phyloP scores from a whole-genome alignment of 2,329 filamentous ascomycete genomes.

The Grosmannia serpens region DNA sequence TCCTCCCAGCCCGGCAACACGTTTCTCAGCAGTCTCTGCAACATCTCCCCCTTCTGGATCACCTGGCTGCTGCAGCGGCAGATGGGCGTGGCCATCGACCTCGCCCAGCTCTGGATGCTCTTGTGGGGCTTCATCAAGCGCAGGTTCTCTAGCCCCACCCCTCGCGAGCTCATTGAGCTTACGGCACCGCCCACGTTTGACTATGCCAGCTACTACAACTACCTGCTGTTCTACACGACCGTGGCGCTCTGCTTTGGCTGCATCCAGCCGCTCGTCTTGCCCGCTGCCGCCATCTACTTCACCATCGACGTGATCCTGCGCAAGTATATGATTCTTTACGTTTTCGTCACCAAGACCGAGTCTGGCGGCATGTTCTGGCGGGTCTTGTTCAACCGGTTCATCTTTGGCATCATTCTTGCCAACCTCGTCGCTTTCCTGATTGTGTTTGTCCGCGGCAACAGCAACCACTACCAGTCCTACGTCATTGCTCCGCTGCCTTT shows the following conservation, averaged over 20 bases:
- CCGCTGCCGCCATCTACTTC: conserved; percentile 84
- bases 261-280: conserved; percentile 77
- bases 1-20: conserved; percentile 49
- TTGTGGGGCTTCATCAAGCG: conserved; percentile 75
- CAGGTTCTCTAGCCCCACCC: conserved; percentile 78
- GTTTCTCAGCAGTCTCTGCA: conserved; percentile 60
- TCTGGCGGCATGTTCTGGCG: conserved; percentile 92
- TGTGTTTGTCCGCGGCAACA: conserved; percentile 58
- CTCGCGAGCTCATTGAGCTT: conserved; percentile 80
- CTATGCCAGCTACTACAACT: conserved; percentile 96
- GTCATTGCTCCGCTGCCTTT: conserved; percentile 65
- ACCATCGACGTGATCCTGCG: conserved; percentile 77
- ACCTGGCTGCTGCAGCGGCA: conserved; percentile 89
- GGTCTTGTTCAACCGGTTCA: conserved; percentile 80
- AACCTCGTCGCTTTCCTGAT: conserved; percentile 70
- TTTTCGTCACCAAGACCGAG: conserved; percentile 94
- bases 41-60: conserved; percentile 84
- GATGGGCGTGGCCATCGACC: conserved; percentile 81
- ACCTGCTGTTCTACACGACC: conserved; percentile 89
- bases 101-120: conserved; percentile 79
- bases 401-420: conserved; percentile 69
- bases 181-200: conserved; percentile 89
- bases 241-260: conserved; percentile 76
- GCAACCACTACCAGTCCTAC: conserved; percentile 48
- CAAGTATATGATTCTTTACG: conserved; percentile 89